These are phyloP conservation scores for Podaxis sp. DNA, from an alignment of 768 basidiomycete species.

Conservation along the genomic window DNA sequence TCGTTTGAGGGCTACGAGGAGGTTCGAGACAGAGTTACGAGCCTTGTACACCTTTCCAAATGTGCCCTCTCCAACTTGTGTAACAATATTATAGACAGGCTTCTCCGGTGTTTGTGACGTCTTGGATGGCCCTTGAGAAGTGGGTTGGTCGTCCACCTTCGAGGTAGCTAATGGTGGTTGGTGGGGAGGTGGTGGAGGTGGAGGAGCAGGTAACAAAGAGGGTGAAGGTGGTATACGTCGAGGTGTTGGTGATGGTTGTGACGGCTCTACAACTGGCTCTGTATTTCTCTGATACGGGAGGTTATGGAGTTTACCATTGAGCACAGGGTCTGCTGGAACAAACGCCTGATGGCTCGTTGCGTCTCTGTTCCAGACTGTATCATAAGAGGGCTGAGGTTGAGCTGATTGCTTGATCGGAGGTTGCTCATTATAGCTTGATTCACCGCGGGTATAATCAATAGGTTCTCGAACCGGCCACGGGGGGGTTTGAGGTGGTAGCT, in stretches of 20 bases:
- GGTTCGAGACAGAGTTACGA: conserved; percentile 71
- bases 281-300: background rate
- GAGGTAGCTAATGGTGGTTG: background rate
- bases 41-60: conserved; percentile 99
- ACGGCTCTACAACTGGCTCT: background rate
- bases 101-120: conserved; percentile 25
- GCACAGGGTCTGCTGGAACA: background rate
- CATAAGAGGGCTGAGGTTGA: background rate
- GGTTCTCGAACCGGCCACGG: conserved; percentile 6
- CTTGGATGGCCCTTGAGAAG: conserved; percentile 10
- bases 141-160: conserved; percentile 1
- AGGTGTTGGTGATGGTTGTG: background rate
- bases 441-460: conserved; percentile 1
- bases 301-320: background rate
- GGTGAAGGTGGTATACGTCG: background rate
- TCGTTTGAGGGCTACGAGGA: conserved; percentile 87
- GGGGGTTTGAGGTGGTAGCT: background rate
- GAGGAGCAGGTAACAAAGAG: background rate
- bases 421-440: background rate
- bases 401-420: background rate
- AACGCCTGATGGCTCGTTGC: background rate
- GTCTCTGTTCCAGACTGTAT: conserved; percentile 1
- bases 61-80: conserved; percentile 96
- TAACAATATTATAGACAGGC: conserved; percentile 82
- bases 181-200: background rate